A percentile compares a stretch with the other conserved stretches of the same genome.
phyloP scores from a whole-genome alignment of 345 rosid species.

The Diplotaxis tenuifolia region DNA sequence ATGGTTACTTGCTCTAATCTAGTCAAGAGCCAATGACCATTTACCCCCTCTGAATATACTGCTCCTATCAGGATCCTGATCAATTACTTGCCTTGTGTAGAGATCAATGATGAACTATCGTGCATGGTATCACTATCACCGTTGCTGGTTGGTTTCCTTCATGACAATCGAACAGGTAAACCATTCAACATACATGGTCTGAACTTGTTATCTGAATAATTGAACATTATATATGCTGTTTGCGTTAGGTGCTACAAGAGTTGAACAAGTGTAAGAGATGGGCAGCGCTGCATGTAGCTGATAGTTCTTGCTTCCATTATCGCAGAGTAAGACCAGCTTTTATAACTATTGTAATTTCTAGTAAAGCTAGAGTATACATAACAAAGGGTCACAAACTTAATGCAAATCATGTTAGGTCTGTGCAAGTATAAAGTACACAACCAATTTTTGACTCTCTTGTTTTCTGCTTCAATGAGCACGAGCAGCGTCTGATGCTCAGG shows the following conservation, averaged over 20 bases:
- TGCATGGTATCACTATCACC: slow-evolving; percentile 98
- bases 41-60: too few species aligned
- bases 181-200: too few species aligned
- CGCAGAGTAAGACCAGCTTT: slow-evolving; percentile 54
- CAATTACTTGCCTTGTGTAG: slow-evolving; percentile 34
- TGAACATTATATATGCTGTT: too few species aligned
- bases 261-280: slow-evolving; percentile 66
- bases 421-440: not conserved
- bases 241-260: slow-evolving; percentile 65
- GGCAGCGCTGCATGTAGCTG: slow-evolving; percentile 83
- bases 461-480: slow-evolving; percentile 15
- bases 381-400: not conserved
- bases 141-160: slow-evolving; percentile 87
- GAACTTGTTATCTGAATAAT: too few species aligned
- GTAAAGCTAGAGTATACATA: not conserved
- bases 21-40: too few species aligned
- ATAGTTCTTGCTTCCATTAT: slow-evolving; percentile 90
- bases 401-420: not conserved
- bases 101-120: slow-evolving; percentile 94
- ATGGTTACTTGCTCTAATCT: too few species aligned
- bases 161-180: slow-evolving; percentile 72
- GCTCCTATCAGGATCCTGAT: too few species aligned
- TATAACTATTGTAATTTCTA: not conserved
- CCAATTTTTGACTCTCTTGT: not conserved
- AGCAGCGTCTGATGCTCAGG: slow-evolving; percentile 65